A percentile compares a stretch with the other conserved stretches of the same genome.
Evolutionary conservation across 768 basidiomycete species (phyloP).

Genomic region (Serendipita sp.): DNA sequence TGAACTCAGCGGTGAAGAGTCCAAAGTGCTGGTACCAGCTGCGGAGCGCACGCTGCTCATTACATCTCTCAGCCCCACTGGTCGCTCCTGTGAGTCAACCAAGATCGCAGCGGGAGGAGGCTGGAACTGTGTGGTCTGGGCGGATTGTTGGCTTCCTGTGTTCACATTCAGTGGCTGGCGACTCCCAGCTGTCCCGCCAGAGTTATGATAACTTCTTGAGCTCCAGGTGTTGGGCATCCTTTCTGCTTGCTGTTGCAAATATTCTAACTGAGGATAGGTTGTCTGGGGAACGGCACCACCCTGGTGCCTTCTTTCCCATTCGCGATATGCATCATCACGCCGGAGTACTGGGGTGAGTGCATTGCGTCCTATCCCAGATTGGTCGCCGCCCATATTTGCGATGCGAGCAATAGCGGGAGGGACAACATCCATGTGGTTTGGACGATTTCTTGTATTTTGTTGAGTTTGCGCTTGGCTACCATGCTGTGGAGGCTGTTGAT

Average conservation of each 20-base stretch:
- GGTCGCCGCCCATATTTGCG: slow-evolving; percentile 69
- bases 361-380: slow-evolving; percentile 52
- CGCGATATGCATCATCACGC: slow-evolving; percentile 83
- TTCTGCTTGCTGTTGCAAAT: slow-evolving; percentile 78
- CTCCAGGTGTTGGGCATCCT: slow-evolving; percentile 17
- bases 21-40: slow-evolving; percentile 22
- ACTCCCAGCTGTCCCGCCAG: not conserved
- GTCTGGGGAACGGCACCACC: slow-evolving; percentile 46
- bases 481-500: not conserved
- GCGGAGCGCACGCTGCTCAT: slow-evolving; percentile 63
- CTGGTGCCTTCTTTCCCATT: slow-evolving; percentile 80
- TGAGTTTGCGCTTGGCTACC: slow-evolving; percentile 9
- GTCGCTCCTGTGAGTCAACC: slow-evolving; percentile 50
- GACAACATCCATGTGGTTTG: slow-evolving; percentile 56
- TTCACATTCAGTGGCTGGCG: not conserved
- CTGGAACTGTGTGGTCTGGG: slow-evolving; percentile 49
- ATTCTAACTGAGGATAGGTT: slow-evolving; percentile 82
- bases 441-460: slow-evolving; percentile 5
- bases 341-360: slow-evolving; percentile 87
- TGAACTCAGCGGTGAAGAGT: slow-evolving; percentile 8
- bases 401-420: slow-evolving; percentile 84
- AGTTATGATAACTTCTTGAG: slow-evolving; percentile 18
- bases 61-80: slow-evolving; percentile 33
- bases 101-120: slow-evolving; percentile 37
- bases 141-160: slow-evolving; percentile 23